Evolutionary conservation across 306 rosid species (phyloP).

Genomic region (Begonia fuchsioides): DNA sequence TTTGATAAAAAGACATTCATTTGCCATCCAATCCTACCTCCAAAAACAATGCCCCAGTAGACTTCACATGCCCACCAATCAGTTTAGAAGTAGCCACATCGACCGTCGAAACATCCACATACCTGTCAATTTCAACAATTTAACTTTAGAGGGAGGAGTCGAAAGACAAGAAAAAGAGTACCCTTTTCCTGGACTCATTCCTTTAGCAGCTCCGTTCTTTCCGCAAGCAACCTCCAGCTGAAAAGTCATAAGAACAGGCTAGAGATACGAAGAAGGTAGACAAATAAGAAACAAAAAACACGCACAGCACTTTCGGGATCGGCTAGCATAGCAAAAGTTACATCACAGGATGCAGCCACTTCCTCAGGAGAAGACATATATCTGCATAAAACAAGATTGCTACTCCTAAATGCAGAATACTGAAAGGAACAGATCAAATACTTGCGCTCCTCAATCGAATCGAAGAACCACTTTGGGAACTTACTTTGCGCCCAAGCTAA

Average conservation of each 20-base stretch:
- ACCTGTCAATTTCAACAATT: conserved; percentile 28
- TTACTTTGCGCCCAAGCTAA: conserved; percentile 84
- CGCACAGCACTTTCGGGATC: conserved; percentile 94
- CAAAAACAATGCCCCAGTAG: conserved; percentile 77
- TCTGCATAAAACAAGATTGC: conserved; percentile 35
- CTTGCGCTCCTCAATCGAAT: background rate
- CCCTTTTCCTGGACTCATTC: conserved; percentile 91
- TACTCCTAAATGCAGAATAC: background rate
- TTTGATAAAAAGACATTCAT: conserved; percentile 2
- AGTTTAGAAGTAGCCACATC: conserved; percentile 66
- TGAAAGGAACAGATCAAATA: background rate
- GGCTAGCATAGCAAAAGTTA: conserved; percentile 97
- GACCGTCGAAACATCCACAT: conserved; percentile 89
- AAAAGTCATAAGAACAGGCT: conserved; percentile 9
- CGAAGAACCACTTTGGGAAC: conserved; percentile 5
- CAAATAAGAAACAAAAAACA: conserved; percentile 17
- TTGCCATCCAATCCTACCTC: conserved; percentile 33
- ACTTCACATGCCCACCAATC: conserved; percentile 42
- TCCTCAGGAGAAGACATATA: conserved; percentile 69
- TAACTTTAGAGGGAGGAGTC: background rate
- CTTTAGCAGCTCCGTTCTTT: conserved; percentile 60
- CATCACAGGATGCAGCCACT: conserved; percentile 86
- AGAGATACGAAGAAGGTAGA: conserved; percentile 1
- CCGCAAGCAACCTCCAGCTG: conserved; percentile 85
- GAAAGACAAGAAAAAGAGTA: conserved; percentile 11